Percentiles rank a stretch among this genome's conserved stretches.
phyloP scores from a whole-genome alignment of 129 eudicot species.

The Tagetes patula region DNA sequence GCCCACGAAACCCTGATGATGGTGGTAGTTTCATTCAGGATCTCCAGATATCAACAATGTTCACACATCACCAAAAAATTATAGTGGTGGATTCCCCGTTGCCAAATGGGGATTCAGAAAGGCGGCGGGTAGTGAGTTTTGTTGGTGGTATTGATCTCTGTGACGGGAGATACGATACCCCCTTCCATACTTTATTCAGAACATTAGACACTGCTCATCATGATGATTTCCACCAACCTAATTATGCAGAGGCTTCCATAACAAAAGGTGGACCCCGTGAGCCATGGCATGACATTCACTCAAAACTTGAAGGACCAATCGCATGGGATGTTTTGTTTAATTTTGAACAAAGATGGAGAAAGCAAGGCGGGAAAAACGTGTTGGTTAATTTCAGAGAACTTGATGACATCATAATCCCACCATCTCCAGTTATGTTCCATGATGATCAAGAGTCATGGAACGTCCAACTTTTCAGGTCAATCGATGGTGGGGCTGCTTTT shows the following conservation, averaged over 20 bases:
- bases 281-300: slow-evolving; percentile 91
- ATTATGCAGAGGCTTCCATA: slow-evolving; percentile 52
- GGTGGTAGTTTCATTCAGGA: slow-evolving; percentile 75
- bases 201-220: slow-evolving; percentile 72
- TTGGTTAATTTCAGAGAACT: slow-evolving; percentile 64
- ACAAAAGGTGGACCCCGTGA: slow-evolving; percentile 80
- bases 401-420: slow-evolving; percentile 54
- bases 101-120: slow-evolving; percentile 50
- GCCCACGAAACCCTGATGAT: slow-evolving; percentile 82
- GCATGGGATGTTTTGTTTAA: slow-evolving; percentile 82
- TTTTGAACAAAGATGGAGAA: slow-evolving; percentile 80
- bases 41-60: slow-evolving; percentile 75
- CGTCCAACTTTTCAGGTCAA: slow-evolving; percentile 65
- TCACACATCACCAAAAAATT: slow-evolving; percentile 83
- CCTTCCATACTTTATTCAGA: slow-evolving; percentile 71
- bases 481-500: slow-evolving; percentile 88
- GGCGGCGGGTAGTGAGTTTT: slow-evolving; percentile 68
- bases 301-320: slow-evolving; percentile 65
- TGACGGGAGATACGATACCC: slow-evolving; percentile 76
- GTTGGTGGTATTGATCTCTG: slow-evolving; percentile 84
- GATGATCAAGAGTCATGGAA: slow-evolving; percentile 75
- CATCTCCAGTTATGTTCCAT: slow-evolving; percentile 62
- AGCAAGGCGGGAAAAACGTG: slow-evolving; percentile 77
- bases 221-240: slow-evolving; percentile 81
- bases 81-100: slow-evolving; percentile 58